Conservation (phyloP, 129 eudicot genomes). For the Lactuca sativa region DNA sequence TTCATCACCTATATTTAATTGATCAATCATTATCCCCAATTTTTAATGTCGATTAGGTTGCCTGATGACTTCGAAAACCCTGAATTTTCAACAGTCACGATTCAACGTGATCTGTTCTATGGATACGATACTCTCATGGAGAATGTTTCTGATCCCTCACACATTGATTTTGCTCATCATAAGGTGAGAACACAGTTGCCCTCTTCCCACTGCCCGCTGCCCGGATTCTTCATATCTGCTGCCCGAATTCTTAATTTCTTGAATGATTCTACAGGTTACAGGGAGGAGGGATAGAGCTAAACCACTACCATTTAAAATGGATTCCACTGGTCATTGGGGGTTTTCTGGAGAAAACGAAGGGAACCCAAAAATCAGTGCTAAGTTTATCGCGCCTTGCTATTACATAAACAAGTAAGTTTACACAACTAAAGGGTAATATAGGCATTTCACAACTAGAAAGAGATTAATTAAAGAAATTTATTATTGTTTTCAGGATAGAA, state of each 20-base stretch:
- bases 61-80: constrained; percentile 93
- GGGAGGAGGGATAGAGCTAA: constrained; percentile 98
- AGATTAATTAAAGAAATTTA: constrained; percentile 11
- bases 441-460: constrained; percentile 1
- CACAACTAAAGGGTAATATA: not conserved
- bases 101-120: constrained; percentile 94
- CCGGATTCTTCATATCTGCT: not conserved
- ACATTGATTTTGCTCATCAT: constrained; percentile 97
- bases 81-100: constrained; percentile 84
- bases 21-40: not conserved
- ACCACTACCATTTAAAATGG: constrained; percentile 93
- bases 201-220: not conserved
- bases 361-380: constrained; percentile 81
- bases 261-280: constrained; percentile 63
- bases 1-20: not conserved
- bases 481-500: constrained; percentile 69
- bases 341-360: constrained; percentile 87
- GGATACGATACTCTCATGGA: constrained; percentile 99
- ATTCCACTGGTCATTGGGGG: constrained; percentile 79
- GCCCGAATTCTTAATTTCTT: not conserved
- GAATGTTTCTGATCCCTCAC: constrained; percentile 98
- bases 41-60: constrained; percentile 58
- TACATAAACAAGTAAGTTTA: constrained; percentile 73
- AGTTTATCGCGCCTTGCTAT: constrained; percentile 80
- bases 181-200: constrained; percentile 49